Base-by-base conservation (phyloP, 1,284 basidiomycete species). In the Thecaphora frezii region DNA sequence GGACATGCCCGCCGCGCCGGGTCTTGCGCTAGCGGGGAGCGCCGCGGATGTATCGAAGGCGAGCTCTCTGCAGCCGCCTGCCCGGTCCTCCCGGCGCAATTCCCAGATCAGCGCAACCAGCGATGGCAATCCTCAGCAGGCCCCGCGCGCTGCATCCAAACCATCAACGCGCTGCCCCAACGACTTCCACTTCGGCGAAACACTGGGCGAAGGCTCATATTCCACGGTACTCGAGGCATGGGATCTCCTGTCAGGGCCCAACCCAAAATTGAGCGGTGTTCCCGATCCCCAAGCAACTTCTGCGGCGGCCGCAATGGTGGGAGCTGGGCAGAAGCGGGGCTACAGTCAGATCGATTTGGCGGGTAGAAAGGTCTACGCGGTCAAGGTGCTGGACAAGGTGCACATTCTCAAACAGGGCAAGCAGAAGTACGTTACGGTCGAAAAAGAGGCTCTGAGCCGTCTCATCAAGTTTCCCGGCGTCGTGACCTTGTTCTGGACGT, bases 341-440 rank as follows among this genome's bases (percentile, higher is more conserved):
- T 48, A 50, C 37, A 48, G 59, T n/a, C 48, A 43, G 13, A 51
- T 63, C 39, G 55, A 67, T 23, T 28, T 61, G n/a, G 50, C 40
- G 4, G 64, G 63, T 9, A 60, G 56, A 39, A 67, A 66, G 22
- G 69, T 58, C 8, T 78, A 77, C 23, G 76, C 76, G 3, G 63
- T 77, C 54, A 78, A 78, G 47, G 69, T 78, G 13, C 65, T 77
- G 33, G 75, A 78, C 54, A 78, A 78, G 59, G 71, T 76, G 16
- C 76, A 78, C 56, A 78, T 78, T 39, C 66, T 78, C 40, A 75
- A 75, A 54, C 73, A 78, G 48, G 73, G 73, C 45, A 78, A 78
- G 66, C 75, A 77, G 26, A 77, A 77, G 52, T 78, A 78, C 44
- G 76, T 78, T 26, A 44, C 60, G 14, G 63, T 78, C 37, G 76